Evolutionary conservation across 192 early-diverging fungal species (phyloP).

Genomic region (Obelidium mucronatum): DNA sequence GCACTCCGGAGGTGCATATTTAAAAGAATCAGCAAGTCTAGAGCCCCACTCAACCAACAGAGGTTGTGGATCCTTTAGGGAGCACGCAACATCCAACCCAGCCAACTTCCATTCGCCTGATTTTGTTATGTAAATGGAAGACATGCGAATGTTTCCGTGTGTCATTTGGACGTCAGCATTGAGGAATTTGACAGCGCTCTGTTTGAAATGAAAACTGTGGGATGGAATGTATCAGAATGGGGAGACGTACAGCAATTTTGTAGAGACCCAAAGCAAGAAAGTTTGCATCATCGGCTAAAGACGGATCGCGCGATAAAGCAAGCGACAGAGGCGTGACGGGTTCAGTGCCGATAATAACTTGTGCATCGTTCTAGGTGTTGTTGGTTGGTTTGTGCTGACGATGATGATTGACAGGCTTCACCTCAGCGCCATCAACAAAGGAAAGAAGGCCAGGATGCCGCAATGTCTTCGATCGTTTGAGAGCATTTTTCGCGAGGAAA

Average conservation of each 20-base stretch:
- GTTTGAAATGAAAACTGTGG: slow-evolving; percentile 11
- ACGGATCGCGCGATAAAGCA: slow-evolving; percentile 52
- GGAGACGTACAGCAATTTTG: slow-evolving; percentile 77
- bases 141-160: slow-evolving; percentile 83
- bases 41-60: slow-evolving; percentile 68
- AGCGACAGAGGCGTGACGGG: slow-evolving; percentile 71
- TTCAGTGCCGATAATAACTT: slow-evolving; percentile 92
- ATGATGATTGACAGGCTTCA: slow-evolving; percentile 35
- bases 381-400: neutral
- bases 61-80: slow-evolving; percentile 73
- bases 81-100: slow-evolving; percentile 83
- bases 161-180: slow-evolving; percentile 85
- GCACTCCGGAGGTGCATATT: slow-evolving; percentile 80
- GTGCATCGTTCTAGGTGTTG: slow-evolving; percentile 71
- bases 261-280: slow-evolving; percentile 87
- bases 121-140: slow-evolving; percentile 84
- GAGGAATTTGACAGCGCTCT: slow-evolving; percentile 87
- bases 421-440: slow-evolving; percentile 90
- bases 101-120: slow-evolving; percentile 95
- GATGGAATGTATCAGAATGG: slow-evolving; percentile 10
- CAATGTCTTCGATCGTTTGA: slow-evolving; percentile 86
- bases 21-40: slow-evolving; percentile 67
- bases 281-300: slow-evolving; percentile 57
- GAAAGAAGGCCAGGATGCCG: slow-evolving; percentile 87
- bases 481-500: slow-evolving; percentile 87